Conservation (phyloP, 441 rosid genomes). For the Dalechampia spathulata region DNA sequence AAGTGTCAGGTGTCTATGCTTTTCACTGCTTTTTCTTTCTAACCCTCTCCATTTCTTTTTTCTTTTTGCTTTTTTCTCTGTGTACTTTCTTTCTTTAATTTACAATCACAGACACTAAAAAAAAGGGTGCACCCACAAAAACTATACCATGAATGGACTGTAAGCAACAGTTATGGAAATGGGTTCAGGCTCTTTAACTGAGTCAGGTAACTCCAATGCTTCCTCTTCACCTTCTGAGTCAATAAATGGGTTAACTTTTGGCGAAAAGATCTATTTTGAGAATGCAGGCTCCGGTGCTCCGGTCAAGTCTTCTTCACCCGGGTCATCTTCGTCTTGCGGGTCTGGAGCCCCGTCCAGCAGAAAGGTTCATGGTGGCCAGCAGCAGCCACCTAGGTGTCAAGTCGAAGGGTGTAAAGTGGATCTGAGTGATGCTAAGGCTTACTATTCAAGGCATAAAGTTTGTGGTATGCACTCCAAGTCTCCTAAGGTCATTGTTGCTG, state of each 20-base stretch:
- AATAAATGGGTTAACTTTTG: slow-evolving; percentile 58
- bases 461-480: slow-evolving; percentile 84
- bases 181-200: slow-evolving; percentile 43
- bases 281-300: slow-evolving; percentile 31
- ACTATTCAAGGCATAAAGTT: slow-evolving; percentile 87
- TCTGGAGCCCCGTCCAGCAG: slow-evolving; percentile 30
- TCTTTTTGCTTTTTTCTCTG: neutral
- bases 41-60: neutral
- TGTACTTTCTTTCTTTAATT: neutral
- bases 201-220: slow-evolving; percentile 27
- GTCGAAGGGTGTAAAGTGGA: slow-evolving; percentile 92
- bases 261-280: slow-evolving; percentile 71
- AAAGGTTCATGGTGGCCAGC: slow-evolving; percentile 47
- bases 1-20: slow-evolving; percentile 14
- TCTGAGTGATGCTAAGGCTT: slow-evolving; percentile 87
- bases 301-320: slow-evolving; percentile 17
- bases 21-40: slow-evolving; percentile 6
- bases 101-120: neutral
- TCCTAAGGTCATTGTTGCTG: slow-evolving; percentile 71
- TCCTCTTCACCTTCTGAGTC: slow-evolving; percentile 28
- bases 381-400: slow-evolving; percentile 73
- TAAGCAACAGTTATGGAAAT: slow-evolving; percentile 33
- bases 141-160: slow-evolving; percentile 11
- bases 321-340: slow-evolving; percentile 24
- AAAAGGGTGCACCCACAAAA: too few species aligned